Conservation (phyloP, 768 basidiomycete genomes). For the Lactarius sanguifluus region DNA sequence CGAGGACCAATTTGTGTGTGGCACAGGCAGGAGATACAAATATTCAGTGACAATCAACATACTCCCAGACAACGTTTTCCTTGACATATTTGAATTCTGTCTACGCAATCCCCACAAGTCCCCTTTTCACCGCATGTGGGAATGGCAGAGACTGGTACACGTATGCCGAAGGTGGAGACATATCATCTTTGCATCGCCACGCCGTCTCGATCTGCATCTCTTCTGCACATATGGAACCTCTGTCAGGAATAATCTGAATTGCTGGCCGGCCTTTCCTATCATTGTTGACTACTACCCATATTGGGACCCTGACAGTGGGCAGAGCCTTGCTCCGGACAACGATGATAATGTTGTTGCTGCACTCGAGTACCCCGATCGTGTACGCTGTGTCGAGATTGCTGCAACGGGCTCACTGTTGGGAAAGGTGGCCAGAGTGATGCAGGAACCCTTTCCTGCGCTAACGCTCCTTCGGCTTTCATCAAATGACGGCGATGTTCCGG, state of each 20-base stretch:
- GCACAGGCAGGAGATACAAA: not conserved
- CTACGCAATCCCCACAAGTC: not conserved
- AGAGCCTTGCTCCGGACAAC: not conserved
- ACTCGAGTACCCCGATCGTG: not conserved
- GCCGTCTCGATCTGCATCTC: not conserved
- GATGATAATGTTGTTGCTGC: not conserved
- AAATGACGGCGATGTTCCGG: not conserved
- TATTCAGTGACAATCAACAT: not conserved
- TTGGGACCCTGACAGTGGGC: not conserved
- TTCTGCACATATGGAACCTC: not conserved
- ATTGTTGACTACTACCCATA: not conserved
- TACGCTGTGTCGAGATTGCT: not conserved
- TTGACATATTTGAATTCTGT: not conserved
- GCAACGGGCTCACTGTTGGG: not conserved
- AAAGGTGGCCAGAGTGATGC: not conserved
- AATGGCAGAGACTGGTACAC: not conserved
- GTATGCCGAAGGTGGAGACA: not conserved
- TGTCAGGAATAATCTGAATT: not conserved
- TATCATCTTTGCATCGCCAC: not conserved
- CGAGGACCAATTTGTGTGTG: not conserved
- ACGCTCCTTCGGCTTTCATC: not conserved
- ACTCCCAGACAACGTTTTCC: not conserved
- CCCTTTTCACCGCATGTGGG: not conserved
- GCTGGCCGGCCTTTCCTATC: not conserved
- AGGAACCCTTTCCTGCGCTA: not conserved